Base-by-base conservation (phyloP, 331 rosid species). In the Cydonia oblonga region DNA sequence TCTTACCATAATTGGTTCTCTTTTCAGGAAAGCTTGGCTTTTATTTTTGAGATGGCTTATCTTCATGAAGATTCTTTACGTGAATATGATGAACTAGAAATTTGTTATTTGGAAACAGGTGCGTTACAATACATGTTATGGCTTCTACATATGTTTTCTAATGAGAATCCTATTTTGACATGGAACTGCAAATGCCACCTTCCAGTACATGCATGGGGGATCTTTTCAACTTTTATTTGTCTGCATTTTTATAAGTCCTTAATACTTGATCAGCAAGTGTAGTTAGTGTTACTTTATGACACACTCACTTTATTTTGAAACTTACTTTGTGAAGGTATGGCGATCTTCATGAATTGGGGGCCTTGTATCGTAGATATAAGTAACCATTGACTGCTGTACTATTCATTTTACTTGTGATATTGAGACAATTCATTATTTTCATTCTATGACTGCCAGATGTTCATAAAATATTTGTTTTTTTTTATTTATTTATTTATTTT, bases 21-120 rank as follows among this genome's bases (percentile, higher is more conserved):
- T 65, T 70, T 74, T 65, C 93, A 95, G 99, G 97, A 95, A 89
- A 95, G 97, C 86, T 84, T 95, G 87, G 99, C 99, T 65, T 95
- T 91, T 87, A 88, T 95, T 85, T 91, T 95, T 91, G 99, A 91
- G 91, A 88, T 90, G 86, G 87, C 90, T 65, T 90, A 90, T 80
- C 98, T 92, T 83, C 89, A 85, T 72, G 98, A 92, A 79, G 98
- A 92, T 87, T 89, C 98, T n/a, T 83, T 92, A 59, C 89, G 98
- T 32, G 98, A 92, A 76, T 92, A 92, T 44, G 96, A 90, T 69
- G 98, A 92, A 68, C 84, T 92, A 49, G 98, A 92, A 78, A 90
- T 90, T 69, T 92, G 98, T 78, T 92, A 90, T 86, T 80, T 87
- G 78, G 98, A 92, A 90, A 87, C 98, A 80, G 96, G 98, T 92